These are phyloP conservation scores for Rhytidiadelphus loreus DNA, from an alignment of 225 moss, liverwort and hornwort genomes.

Conservation along the genomic window DNA sequence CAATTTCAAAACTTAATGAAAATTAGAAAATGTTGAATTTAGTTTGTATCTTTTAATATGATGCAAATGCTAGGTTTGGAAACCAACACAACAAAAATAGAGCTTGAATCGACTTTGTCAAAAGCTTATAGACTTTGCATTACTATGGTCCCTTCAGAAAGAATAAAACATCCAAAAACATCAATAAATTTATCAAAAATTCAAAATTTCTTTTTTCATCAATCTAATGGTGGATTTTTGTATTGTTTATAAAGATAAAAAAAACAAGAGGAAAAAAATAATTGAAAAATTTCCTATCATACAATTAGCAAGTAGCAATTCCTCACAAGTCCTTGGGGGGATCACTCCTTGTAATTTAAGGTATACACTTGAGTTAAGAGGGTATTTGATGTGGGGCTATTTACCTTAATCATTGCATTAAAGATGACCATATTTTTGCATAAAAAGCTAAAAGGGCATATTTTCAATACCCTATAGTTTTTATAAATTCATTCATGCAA, in stretches of 20 bases:
- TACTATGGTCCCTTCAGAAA: not conserved
- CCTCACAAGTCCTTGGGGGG: too few relatives aligned
- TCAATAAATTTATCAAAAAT: not conserved
- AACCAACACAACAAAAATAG: not conserved
- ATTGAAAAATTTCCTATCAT: fast-evolving
- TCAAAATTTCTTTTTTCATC: too few relatives aligned
- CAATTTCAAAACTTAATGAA: not conserved
- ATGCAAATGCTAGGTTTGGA: not conserved
- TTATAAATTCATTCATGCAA: too few relatives aligned
- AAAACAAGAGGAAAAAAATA: fast-evolving
- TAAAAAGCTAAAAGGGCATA: too few relatives aligned
- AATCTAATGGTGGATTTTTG: not conserved
- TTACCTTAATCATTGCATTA: too few relatives aligned
- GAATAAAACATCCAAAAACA: not conserved
- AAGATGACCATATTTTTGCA: too few relatives aligned
- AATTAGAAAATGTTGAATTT: not conserved
- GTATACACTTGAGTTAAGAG: too few relatives aligned
- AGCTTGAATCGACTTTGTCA: not conserved
- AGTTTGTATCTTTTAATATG: not conserved
- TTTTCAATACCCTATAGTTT: too few relatives aligned
- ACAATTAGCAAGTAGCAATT: too few relatives aligned
- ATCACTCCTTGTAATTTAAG: too few relatives aligned
- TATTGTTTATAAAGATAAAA: not conserved
- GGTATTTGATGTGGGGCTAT: too few relatives aligned
- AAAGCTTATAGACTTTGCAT: not conserved